phyloP scores from a whole-genome alignment of 257 asterid genomes.

The Lycium ferocissimum region DNA sequence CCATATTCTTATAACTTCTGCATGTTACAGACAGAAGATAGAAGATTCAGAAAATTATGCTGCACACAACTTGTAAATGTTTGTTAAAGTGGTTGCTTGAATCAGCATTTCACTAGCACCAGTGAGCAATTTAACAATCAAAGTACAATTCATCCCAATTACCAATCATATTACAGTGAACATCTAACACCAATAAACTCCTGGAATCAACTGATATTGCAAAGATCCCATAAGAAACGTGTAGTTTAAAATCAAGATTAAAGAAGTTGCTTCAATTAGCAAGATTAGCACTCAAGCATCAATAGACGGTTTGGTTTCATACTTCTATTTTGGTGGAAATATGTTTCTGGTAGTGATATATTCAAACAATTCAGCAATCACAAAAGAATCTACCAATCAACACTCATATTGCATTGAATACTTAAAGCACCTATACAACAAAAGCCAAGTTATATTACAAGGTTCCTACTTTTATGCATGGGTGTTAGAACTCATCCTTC shows the following conservation, averaged over 20 bases:
- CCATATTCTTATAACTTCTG: too few relatives aligned
- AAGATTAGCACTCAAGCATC: too few relatives aligned
- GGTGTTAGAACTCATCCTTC: not conserved
- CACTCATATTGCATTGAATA: not conserved
- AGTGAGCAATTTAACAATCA: too few relatives aligned
- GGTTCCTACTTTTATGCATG: not conserved
- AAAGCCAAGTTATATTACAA: not conserved
- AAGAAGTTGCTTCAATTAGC: not conserved
- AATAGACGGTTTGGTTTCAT: not conserved
- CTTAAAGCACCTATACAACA: not conserved
- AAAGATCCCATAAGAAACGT: not conserved
- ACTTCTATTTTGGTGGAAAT: not conserved
- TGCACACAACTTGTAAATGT: not conserved
- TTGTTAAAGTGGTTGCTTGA: constrained; percentile 15
- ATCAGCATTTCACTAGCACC: not conserved
- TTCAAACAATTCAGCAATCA: constrained; percentile 6
- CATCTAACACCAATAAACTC: not conserved
- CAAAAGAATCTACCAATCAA: not conserved
- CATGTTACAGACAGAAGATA: not conserved
- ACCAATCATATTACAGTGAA: constrained; percentile 13
- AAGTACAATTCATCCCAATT: not conserved
- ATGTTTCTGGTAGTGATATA: not conserved
- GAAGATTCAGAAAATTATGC: not conserved
- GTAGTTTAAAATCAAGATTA: not conserved
- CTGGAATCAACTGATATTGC: not conserved